A percentile compares a stretch with the other conserved stretches of the same genome.
Conservation (phyloP, 2,329 filamentous ascomycete species). For the Beauveria brongniartii region DNA sequence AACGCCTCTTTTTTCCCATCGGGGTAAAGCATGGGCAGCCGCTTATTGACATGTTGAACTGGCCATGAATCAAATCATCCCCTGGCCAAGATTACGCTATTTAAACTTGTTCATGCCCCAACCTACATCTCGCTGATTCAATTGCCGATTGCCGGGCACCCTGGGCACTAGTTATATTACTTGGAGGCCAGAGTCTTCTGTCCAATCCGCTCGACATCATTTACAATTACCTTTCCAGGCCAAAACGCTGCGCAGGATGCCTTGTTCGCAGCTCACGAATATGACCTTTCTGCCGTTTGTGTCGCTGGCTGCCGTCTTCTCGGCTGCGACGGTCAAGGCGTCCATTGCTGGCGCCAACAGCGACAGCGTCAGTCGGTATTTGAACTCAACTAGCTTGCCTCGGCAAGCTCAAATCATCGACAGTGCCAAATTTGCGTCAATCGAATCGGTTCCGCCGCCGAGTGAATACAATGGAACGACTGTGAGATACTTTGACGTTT, state of each 20-base stretch:
- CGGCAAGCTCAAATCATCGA: not conserved
- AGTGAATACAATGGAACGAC: constrained; percentile 3
- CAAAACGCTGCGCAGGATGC: not conserved
- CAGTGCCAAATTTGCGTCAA: not conserved
- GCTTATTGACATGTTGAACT: no score
- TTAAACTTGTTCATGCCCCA: not conserved
- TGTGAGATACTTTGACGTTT: constrained; percentile 16
- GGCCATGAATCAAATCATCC: no score
- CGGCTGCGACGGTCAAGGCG: not conserved
- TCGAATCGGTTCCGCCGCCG: constrained; percentile 15
- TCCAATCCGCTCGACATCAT: not conserved
- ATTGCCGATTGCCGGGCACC: constrained; percentile 4
- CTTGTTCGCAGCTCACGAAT: not conserved
- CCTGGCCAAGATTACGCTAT: not conserved
- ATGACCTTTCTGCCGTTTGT: not conserved
- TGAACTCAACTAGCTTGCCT: not conserved
- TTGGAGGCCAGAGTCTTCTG: no score
- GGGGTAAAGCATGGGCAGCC: not conserved
- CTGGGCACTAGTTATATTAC: not conserved
- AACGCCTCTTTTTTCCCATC: no score
- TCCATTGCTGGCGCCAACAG: not conserved
- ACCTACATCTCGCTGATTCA: not conserved
- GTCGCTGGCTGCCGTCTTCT: not conserved
- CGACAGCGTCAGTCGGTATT: not conserved
- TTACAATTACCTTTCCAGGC: no score